Evolutionary conservation across 371 early-diverging fungal species (phyloP), one percentile per base, ranked within the genome.

Genomic region (Mortierella sp.): DNA sequence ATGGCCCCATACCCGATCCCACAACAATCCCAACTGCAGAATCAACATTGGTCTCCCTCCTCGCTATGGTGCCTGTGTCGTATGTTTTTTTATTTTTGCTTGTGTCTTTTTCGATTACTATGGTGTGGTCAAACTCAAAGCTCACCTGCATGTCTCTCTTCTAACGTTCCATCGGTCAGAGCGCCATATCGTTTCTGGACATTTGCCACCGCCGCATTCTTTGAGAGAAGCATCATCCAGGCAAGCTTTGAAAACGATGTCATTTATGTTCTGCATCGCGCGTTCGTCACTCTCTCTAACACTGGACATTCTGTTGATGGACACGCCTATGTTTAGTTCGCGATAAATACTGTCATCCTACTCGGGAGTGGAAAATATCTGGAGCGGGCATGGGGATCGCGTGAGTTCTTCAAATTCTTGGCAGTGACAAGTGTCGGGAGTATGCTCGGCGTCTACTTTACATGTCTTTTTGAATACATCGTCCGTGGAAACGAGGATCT

Each of bases 381-480:
- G 70, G 94, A 92, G 76, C 83, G 87, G 12, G 85, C 83, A 49
- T 94, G 93, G 93, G 92, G 92, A 9, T 82, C 87, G 21, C 86
- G 80, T 51, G 92, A 91, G 59, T 73, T 91, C 30, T 51, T 90
- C n/a, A 92, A 87, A 60, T 90, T 85, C 67, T 70, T 89, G 23
- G 30, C 78, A 4, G 64, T 93, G 12, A 81, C 88, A 0, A 88
- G 82, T 37, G 58, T 87, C 4, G 65, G 84, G 6, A 70, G 90
- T 6, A 89, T 86, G 70, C 17, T 91, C 6, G 79, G 86, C 12
- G 81, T 89, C 4, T 85, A 83, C 68, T 50, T 90, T 24, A 85
- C 86, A 8, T 79, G 86, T 31, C 71, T 88, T 15, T 30, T 89
- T 15, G 84, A 86, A 46, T 92, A 85, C 79, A 83, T 84, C 44